A percentile compares a stretch with the other conserved stretches of the same genome.
Conservation (phyloP, 306 rosid genomes). For the Citrullus amarus region DNA sequence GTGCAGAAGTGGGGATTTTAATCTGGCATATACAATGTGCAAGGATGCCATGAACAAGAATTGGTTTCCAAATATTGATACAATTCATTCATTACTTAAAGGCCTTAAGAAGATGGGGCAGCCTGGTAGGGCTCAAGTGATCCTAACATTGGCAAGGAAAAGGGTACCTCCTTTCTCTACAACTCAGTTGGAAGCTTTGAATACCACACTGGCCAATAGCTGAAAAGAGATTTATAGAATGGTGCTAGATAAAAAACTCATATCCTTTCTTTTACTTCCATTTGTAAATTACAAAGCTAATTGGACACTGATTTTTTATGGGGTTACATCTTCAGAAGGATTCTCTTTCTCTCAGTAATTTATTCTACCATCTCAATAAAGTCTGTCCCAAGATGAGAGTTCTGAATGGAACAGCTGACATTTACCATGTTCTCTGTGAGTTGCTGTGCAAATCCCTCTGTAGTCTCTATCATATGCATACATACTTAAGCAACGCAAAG, state of each 20-base stretch:
- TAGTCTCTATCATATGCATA: neutral
- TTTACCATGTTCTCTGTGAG: conserved; percentile 15
- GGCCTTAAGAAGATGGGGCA: conserved; percentile 42
- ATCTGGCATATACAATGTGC: conserved; percentile 42
- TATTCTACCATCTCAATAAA: conserved; percentile 18
- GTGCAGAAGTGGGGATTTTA: conserved; percentile 43
- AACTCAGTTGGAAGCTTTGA: conserved; percentile 25
- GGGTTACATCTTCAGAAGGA: conserved; percentile 12
- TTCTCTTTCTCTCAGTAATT: conserved; percentile 12
- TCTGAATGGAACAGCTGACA: conserved; percentile 8
- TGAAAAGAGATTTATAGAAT: conserved; percentile 17
- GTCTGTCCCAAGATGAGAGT: conserved; percentile 11
- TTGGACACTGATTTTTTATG: conserved; percentile 8
- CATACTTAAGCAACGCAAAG: neutral
- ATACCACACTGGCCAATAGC: conserved; percentile 17
- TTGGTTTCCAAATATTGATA: conserved; percentile 55
- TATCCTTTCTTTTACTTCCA: conserved; percentile 14
- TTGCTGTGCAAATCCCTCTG: conserved; percentile 10
- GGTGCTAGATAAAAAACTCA: conserved; percentile 14
- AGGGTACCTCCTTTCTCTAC: conserved; percentile 44
- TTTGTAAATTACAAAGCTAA: conserved; percentile 18
- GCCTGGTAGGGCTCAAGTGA: conserved; percentile 26
- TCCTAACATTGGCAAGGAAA: conserved; percentile 31
- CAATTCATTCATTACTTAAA: conserved; percentile 39
- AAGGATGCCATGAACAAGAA: conserved; percentile 44